Conservation (phyloP, 208 protist genomes). For the Trypanosomatidae sp. region DNA sequence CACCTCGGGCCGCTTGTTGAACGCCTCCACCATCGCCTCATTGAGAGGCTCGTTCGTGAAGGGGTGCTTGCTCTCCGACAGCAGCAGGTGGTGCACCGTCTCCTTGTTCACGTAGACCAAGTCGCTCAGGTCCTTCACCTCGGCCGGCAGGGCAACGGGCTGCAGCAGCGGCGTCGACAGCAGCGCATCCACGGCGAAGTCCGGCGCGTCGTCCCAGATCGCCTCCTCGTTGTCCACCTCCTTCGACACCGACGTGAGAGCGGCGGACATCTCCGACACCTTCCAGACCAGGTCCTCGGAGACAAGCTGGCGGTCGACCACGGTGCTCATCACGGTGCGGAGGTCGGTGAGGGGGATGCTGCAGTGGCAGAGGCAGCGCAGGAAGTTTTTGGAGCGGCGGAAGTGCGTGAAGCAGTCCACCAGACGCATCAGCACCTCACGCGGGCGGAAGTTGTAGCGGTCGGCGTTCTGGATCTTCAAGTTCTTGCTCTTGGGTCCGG, state of each 20-base stretch:
- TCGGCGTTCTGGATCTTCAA: constrained; percentile 83
- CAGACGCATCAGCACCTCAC: constrained; percentile 72
- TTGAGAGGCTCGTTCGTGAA: constrained; percentile 91
- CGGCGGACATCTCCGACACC: no score
- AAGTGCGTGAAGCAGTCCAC: constrained; percentile 86
- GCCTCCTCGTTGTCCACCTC: constrained; percentile 73
- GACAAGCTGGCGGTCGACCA: constrained; percentile 71
- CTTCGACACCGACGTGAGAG: no score
- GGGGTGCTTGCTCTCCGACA: constrained; percentile 87
- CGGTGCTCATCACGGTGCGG: constrained; percentile 45
- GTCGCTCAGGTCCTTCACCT: constrained; percentile 77
- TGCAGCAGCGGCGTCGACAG: constrained; percentile 77
- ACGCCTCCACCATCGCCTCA: no score
- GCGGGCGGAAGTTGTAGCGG: constrained; percentile 75
- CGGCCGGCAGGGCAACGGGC: constrained; percentile 80
- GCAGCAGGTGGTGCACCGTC: constrained; percentile 83
- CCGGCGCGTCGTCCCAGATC: constrained; percentile 85
- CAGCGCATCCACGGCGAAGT: constrained; percentile 83
- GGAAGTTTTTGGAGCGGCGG: constrained; percentile 65
- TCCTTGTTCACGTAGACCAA: constrained; percentile 83
- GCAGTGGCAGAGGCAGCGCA: constrained; percentile 77
- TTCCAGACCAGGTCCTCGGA: constrained; percentile 60
- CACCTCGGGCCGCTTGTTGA: no score
- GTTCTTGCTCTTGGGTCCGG: constrained; percentile 69
- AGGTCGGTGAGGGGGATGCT: constrained; percentile 66